Evolutionary conservation across 495 filamentous ascomycete species (phyloP), one percentile per base, ranked within the genome.

Genomic region (Letharia lupina): DNA sequence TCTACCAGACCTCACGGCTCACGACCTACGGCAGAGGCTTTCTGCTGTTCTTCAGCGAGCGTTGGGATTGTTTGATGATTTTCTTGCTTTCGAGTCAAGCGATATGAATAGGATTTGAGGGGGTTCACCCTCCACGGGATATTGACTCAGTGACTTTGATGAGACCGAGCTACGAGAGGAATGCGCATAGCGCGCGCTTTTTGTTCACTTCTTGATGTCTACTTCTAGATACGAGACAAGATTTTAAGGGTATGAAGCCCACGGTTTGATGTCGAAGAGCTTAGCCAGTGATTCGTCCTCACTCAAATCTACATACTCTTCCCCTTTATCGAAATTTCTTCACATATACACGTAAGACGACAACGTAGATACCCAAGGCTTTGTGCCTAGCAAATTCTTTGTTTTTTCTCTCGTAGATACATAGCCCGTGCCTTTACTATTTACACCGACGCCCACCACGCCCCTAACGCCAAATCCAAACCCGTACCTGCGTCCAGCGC

Each of bases 1-100:
- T 16, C 33, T 18, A 35, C 33, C 33, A 37, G 54, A n/a, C 28
- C 54, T 37, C 15, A 37, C 15, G 54, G 54, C 54, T 37, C 20
- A 37, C 7, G 54, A 33, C 54, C n/a, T 10, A 37, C 7, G 54
- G 54, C 54, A 33, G 33, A 16, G 54, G 31, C 54, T 57, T 57
- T 56, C 4, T 57, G 54, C 33, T 57, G 33, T 57, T 57, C 33
- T 57, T 57, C 54, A 57, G 54, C 54, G 54, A 57, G 54, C 31
- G 54, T 57, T 37, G 54, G 52, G 54, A 37, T n/a, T 57, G 18
- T n/a, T 20, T 57, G 33, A 57, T 57, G 33, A 18, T 37, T 57
- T 57, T n/a, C 39, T 57, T 57, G 31, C 54, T 57, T 57, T 35
- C 54, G 3, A 33, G 6, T 23, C 54, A 20, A 35, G 54, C 33